A percentile compares a stretch with the other conserved stretches of the same genome.
phyloP scores from a whole-genome alignment of 306 rosid species.

The Casuarina cunninghamiana region DNA sequence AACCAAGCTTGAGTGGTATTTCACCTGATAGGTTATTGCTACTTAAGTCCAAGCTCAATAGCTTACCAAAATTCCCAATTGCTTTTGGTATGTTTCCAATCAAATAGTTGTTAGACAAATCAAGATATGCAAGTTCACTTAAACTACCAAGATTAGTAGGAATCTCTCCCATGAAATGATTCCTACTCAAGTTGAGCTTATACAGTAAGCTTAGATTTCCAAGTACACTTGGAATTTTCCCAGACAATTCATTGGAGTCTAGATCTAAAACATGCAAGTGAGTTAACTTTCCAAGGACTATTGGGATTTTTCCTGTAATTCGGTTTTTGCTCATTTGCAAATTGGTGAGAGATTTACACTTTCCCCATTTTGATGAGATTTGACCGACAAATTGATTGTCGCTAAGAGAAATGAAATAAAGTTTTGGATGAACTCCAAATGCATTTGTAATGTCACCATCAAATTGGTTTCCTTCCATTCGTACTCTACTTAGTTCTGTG shows the following conservation, averaged over 20 bases:
- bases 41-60: constrained; percentile 14
- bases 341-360: constrained; percentile 40
- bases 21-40: too few relatives aligned
- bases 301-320: constrained; percentile 59
- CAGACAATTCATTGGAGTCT: constrained; percentile 37
- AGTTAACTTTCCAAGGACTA: constrained; percentile 39
- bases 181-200: constrained; percentile 45
- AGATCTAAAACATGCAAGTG: constrained; percentile 31
- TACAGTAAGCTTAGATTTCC: constrained; percentile 6
- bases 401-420: constrained; percentile 25
- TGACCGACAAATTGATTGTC: constrained; percentile 34
- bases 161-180: constrained; percentile 49
- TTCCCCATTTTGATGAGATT: constrained; percentile 40
- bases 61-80: constrained; percentile 14
- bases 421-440: constrained; percentile 38
- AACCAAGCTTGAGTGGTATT: constrained; percentile 54
- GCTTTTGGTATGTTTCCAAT: constrained; percentile 45
- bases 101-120: constrained; percentile 54
- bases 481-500: constrained; percentile 35
- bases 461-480: constrained; percentile 55
- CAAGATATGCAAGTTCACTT: constrained; percentile 34
- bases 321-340: constrained; percentile 47
- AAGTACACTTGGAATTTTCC: constrained; percentile 38
- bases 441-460: constrained; percentile 57
- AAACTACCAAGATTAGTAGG: constrained; percentile 34